Conservation (phyloP, 164 flowering plant genomes). For the Magnolia kwangsiensis region DNA sequence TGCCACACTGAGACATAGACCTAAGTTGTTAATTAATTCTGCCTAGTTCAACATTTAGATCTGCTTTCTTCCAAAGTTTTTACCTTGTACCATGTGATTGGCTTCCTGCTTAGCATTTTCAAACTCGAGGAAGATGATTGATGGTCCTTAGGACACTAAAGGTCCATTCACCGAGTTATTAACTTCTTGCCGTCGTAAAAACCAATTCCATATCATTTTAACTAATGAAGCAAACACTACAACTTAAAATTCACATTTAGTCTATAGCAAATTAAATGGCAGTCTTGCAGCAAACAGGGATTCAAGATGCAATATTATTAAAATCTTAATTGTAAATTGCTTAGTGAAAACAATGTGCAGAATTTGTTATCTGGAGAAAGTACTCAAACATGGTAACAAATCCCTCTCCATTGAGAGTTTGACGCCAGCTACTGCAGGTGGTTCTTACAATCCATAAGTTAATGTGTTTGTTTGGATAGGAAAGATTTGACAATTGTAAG, state of each 20-base stretch:
- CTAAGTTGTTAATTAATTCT: no score
- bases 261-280: neutral
- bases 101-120: neutral
- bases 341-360: neutral
- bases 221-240: neutral
- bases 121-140: no score
- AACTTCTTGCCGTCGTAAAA: neutral
- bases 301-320: neutral
- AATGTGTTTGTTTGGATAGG: no score
- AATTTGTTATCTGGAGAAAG: neutral
- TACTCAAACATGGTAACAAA: neutral
- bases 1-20: no score
- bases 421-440: neutral
- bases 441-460: neutral
- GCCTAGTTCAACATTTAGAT: neutral
- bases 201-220: neutral
- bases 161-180: neutral
- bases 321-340: neutral
- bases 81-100: neutral
- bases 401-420: neutral
- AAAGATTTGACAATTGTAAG: no score
- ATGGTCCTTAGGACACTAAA: neutral
- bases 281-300: neutral
- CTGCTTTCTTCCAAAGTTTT: neutral
- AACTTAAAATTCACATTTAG: neutral